Base-by-base conservation (phyloP, 2,329 filamentous ascomycete genomes). In the Monosporascus sp. region DNA sequence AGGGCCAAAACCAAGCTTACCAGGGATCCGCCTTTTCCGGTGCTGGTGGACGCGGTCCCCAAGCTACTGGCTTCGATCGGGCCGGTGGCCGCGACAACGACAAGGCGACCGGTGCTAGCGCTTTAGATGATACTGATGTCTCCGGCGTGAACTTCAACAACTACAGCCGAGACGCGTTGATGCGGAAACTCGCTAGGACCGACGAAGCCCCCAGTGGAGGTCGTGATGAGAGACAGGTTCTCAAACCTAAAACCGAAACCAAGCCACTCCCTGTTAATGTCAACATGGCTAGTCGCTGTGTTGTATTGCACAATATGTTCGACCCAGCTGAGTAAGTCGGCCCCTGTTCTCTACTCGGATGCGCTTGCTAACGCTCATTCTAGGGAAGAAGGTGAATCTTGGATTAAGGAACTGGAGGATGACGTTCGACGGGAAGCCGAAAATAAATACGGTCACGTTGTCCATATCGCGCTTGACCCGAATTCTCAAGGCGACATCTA, bases 71-170 rank as follows among this genome's bases (percentile, higher is more conserved):
- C 64, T 97, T 97, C 69, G 94, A 97, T 71, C 89, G 93, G 66
- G 89, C 91, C 54, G 89, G 90, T 61, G 90, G 88, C 61, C 86
- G 92, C 65, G 90, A 96, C 66, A 90, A 86, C 70, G 90, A 96
- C 67, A 96, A 97, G 74, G 83, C 89, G 46, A 89, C 89, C 56
- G 91, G 91, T 63, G 93, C 93, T 49, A 96, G 92, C 75, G 94
- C 94, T 65, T 79, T 99, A 50, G 94, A 99, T 74, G 94, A 99
- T 70, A 96, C 92, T 57, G 94, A 99, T 72, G 94, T 99, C 69
- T 90, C 89, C 50, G 94, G 94, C 68, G 93, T 99, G 74, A 97
- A 97, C 76, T 97, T 97, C 87, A 96, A 91, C 82, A 97, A 97
- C 74, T 97, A 96, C 78, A 96, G 90, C 80, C 90, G 94, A 76